Evolutionary conservation across 2,329 filamentous ascomycete genomes (phyloP).

Genomic region (Cladosporium sp.): DNA sequence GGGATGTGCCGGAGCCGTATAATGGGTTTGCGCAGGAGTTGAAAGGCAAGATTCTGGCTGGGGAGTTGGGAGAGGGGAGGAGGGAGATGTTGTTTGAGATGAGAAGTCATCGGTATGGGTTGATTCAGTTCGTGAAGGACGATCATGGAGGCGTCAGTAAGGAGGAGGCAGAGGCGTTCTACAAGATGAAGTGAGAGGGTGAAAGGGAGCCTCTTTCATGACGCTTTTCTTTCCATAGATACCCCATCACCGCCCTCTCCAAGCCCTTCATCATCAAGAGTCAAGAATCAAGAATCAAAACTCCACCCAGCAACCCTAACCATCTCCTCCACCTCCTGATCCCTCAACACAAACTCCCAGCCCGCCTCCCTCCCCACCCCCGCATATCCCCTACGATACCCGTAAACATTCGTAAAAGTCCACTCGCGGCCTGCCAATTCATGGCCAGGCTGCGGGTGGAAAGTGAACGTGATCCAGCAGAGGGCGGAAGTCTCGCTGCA

Average conservation of each 20-base stretch:
- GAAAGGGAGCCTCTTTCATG: conserved; percentile 14
- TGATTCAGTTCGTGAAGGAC: background rate
- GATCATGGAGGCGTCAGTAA: conserved; percentile 2
- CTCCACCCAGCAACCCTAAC: conserved; percentile 11
- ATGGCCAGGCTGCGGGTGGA: conserved; percentile 12
- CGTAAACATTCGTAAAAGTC: conserved; percentile 19
- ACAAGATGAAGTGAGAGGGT: conserved; percentile 9
- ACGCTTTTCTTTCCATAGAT: conserved; percentile 13
- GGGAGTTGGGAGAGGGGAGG: conserved; percentile 70
- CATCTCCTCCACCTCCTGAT: conserved; percentile 15
- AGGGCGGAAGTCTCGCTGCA: conserved; percentile 14
- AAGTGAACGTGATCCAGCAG: conserved; percentile 15
- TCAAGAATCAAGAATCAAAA: conserved; percentile 11
- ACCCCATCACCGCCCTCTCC: too few relatives aligned
- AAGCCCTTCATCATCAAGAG: too few relatives aligned
- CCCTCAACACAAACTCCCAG: conserved; percentile 18
- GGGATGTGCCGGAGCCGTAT: conserved; percentile 72
- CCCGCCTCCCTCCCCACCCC: conserved; percentile 1
- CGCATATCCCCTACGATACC: conserved; percentile 10
- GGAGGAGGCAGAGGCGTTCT: conserved; percentile 2
- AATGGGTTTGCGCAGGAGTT: conserved; percentile 69
- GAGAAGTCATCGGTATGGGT: background rate
- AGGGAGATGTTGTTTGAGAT: conserved; percentile 79
- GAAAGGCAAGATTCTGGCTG: conserved; percentile 67
- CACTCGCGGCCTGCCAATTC: conserved; percentile 13